phyloP scores from a whole-genome alignment of 2,329 filamentous ascomycete genomes.

The Colletotrichum viniferum region DNA sequence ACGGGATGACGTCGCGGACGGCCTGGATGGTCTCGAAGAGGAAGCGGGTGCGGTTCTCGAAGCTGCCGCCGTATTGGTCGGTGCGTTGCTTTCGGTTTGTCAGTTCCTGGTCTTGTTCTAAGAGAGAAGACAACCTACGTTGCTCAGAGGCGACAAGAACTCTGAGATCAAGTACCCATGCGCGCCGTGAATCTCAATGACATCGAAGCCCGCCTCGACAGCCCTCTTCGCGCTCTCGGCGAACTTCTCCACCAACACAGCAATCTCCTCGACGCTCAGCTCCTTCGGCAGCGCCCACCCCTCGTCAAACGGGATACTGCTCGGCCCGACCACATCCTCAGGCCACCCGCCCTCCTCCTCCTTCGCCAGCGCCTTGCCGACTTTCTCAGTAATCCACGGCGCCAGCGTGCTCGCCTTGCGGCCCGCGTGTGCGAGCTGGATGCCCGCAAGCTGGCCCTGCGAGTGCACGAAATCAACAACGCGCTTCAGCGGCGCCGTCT shows the following conservation, averaged over 20 bases:
- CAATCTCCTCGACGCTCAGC: constrained; percentile 72
- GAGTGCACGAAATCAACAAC: constrained; percentile 81
- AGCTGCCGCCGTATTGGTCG: constrained; percentile 68
- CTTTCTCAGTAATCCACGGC: constrained; percentile 67
- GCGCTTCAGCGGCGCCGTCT: constrained; percentile 73
- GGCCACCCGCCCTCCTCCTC: constrained; percentile 61
- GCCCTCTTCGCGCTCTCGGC: constrained; percentile 63
- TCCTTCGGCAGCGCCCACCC: constrained; percentile 67
- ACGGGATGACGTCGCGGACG: constrained; percentile 56
- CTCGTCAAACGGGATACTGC: constrained; percentile 62
- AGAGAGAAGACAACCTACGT: constrained; percentile 40
- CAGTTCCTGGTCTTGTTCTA: neutral
- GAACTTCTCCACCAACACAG: constrained; percentile 66
- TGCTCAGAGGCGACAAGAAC: constrained; percentile 66
- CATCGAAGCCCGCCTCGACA: constrained; percentile 74
- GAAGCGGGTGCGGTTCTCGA: constrained; percentile 70
- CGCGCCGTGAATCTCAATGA: constrained; percentile 71
- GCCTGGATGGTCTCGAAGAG: constrained; percentile 58
- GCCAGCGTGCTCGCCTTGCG: constrained; percentile 67
- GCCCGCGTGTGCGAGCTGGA: constrained; percentile 85
- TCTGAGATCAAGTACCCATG: constrained; percentile 72
- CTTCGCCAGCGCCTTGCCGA: constrained; percentile 52
- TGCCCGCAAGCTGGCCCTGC: constrained; percentile 76
- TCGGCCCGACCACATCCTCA: constrained; percentile 56
- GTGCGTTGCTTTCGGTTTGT: constrained; percentile 51